These are phyloP conservation scores for Tylopilus sp. DNA, from an alignment of 1,284 basidiomycete genomes.

Conservation along the genomic window DNA sequence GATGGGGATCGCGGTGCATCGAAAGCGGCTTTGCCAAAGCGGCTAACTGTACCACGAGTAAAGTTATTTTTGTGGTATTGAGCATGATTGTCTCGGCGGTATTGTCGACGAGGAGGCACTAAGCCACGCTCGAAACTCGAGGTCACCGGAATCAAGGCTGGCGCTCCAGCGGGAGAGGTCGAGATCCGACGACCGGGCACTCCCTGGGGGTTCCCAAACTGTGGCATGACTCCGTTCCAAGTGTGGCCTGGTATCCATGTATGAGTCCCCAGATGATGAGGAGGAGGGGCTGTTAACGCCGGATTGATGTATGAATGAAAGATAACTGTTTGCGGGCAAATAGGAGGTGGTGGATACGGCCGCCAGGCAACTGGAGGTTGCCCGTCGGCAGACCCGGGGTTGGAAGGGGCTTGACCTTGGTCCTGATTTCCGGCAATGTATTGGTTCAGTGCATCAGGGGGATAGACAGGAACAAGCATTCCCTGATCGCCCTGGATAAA, in stretches of 20 bases:
- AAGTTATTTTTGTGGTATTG: constrained; percentile 28
- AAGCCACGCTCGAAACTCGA: constrained; percentile 26
- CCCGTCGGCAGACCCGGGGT: constrained; percentile 21
- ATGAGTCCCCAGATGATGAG: constrained; percentile 22
- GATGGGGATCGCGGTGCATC: constrained; percentile 18
- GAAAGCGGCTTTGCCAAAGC: constrained; percentile 19
- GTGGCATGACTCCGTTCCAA: constrained; percentile 23
- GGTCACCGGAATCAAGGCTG: constrained; percentile 8
- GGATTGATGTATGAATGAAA: constrained; percentile 31
- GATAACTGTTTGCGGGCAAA: constrained; percentile 29
- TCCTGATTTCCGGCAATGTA: constrained; percentile 44
- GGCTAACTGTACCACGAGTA: constrained; percentile 19
- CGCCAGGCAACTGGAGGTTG: constrained; percentile 29
- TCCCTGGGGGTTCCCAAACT: constrained; percentile 13
- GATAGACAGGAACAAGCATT: constrained; percentile 65
- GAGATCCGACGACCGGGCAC: constrained; percentile 16
- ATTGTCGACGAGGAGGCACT: constrained; percentile 31
- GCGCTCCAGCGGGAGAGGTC: constrained; percentile 18
- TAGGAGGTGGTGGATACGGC: constrained; percentile 26
- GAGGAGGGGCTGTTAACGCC: constrained; percentile 17
- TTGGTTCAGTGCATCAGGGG: constrained; percentile 59
- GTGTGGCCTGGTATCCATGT: constrained; percentile 27
- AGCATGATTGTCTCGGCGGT: constrained; percentile 29
- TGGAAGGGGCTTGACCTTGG: constrained; percentile 15
- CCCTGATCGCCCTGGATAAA: constrained; percentile 73